Percentiles rank a stretch among this genome's conserved stretches.
Evolutionary conservation across 1,284 basidiomycete genomes (phyloP).

Genomic region (Ustilago bromivora): DNA sequence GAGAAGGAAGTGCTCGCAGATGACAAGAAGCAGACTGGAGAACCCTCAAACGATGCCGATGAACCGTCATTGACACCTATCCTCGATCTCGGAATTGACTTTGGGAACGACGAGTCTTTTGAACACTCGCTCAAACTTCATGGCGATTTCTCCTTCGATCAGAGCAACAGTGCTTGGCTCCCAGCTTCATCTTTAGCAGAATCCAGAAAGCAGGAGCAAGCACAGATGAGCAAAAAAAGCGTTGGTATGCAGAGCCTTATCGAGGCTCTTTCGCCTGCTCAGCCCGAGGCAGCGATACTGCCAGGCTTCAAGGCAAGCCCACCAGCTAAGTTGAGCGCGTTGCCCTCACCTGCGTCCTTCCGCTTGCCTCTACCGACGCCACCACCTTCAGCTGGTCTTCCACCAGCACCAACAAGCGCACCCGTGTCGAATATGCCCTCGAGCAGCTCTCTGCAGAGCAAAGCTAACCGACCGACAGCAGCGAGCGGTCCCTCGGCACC

Average conservation of each 20-base stretch:
- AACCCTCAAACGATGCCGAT: slow-evolving; percentile 22
- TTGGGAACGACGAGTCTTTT: slow-evolving; percentile 38
- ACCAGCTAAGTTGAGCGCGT: slow-evolving; percentile 1
- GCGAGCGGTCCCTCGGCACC: slow-evolving; percentile 10
- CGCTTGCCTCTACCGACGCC: slow-evolving; percentile 39
- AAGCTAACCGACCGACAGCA: slow-evolving; percentile 27
- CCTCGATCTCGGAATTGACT: slow-evolving; percentile 51
- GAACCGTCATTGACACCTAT: slow-evolving; percentile 51
- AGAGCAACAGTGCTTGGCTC: slow-evolving; percentile 9
- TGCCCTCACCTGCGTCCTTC: slow-evolving; percentile 17
- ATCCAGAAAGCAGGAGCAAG: not conserved
- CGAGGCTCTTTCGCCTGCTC: slow-evolving; percentile 33
- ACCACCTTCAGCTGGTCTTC: slow-evolving; percentile 39
- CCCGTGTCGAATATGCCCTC: slow-evolving; percentile 38
- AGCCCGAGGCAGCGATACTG: slow-evolving; percentile 30
- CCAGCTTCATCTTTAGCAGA: slow-evolving; percentile 1
- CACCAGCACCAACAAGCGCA: slow-evolving; percentile 32
- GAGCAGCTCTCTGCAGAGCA: slow-evolving; percentile 39
- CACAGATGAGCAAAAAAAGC: slow-evolving; percentile 17
- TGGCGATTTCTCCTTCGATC: slow-evolving; percentile 36
- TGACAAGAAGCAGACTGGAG: not conserved
- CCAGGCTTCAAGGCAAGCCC: slow-evolving; percentile 24
- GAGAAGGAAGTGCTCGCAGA: slow-evolving; percentile 16
- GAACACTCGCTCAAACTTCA: slow-evolving; percentile 38
- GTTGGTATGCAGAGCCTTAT: slow-evolving; percentile 34